phyloP scores from a whole-genome alignment of 176 grass and related monocot genomes.

The Stipa capillata region DNA sequence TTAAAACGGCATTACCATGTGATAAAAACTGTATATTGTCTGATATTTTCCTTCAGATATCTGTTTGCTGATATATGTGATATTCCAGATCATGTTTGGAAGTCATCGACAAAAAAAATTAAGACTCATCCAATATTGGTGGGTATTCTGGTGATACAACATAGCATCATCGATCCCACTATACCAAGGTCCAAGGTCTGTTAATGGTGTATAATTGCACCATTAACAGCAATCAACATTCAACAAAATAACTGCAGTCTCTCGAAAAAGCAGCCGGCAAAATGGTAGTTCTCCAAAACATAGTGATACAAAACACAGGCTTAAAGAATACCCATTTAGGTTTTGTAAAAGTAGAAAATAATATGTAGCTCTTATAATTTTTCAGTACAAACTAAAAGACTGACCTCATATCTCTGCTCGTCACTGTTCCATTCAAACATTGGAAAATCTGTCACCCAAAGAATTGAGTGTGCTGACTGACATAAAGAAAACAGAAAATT shows the following conservation, averaged over 20 bases:
- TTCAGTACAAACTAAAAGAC: not conserved
- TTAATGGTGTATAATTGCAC: not conserved
- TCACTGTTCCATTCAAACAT: constrained; percentile 93
- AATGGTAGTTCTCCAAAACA: not conserved
- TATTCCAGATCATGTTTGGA: not conserved
- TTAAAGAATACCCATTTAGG: not conserved
- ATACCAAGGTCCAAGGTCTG: not conserved
- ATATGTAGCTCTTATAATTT: not conserved
- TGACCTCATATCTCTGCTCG: constrained; percentile 87
- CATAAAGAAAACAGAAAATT: constrained; percentile 20
- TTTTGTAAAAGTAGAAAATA: not conserved
- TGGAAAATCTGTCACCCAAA: constrained; percentile 95
- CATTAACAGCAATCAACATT: not conserved
- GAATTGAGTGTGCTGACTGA: constrained; percentile 66
- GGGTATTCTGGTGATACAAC: not conserved
- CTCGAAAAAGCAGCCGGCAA: not conserved
- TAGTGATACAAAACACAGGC: not conserved
- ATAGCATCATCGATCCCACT: not conserved
- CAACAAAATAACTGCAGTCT: not conserved
- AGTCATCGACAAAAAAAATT: not conserved
- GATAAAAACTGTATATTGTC: not conserved
- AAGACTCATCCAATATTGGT: not conserved
- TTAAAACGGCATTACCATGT: not conserved
- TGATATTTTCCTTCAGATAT: not conserved
- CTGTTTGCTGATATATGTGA: not conserved